Base-by-base conservation (phyloP, 495 filamentous ascomycete species). In the Hypoxylon subgilvum region DNA sequence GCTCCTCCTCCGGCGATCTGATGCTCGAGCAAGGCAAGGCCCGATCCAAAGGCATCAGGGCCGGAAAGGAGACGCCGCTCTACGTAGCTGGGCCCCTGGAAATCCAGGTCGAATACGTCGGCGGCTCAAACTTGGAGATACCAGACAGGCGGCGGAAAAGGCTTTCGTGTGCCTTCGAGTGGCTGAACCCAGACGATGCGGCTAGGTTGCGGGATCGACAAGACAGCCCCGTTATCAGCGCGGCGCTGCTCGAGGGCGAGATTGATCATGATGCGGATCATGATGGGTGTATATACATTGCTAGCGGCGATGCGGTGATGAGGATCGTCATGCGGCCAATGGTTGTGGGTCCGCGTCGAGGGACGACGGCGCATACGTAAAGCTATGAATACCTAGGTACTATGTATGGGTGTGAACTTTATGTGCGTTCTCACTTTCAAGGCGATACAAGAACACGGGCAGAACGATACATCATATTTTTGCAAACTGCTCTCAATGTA, bases 41-140 rank as follows among this genome's bases (percentile, higher is more conserved):
- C 7, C 21, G 34, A 40, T 48, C 48, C n/a, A 48, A 31, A 42
- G 17, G 13, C 1, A 9, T 66, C 12, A 19, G 19, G 49, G 27
- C 36, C 17, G 56, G 56, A 9, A 57, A 57, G 21, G 13, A 53
- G 25, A 56, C 66, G 18, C 54, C 53, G 27, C 40, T 60, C 14
- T 63, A 66, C 46, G 28, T 34, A n/a, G 35, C 55, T 16, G 69
- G 58, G 0, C 42, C 19, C 18, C 28, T 69, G 3, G 48, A 64
- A 31, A 19, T 71, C 4, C 69, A 69, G 39, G 36, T 71, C 7
- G 61, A 72, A 57, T 66, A 72, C 31, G 61, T 47, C n/a, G 35
- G 21, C 4, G 16, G 13, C 18, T 6, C 43, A 2, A 34, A 7
- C 23, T 13, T 16, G 19, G 18, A 53, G 23, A 27, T 43, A 9